phyloP scores from a whole-genome alignment of 768 basidiomycete species.

The Rhodocollybia butyracea region DNA sequence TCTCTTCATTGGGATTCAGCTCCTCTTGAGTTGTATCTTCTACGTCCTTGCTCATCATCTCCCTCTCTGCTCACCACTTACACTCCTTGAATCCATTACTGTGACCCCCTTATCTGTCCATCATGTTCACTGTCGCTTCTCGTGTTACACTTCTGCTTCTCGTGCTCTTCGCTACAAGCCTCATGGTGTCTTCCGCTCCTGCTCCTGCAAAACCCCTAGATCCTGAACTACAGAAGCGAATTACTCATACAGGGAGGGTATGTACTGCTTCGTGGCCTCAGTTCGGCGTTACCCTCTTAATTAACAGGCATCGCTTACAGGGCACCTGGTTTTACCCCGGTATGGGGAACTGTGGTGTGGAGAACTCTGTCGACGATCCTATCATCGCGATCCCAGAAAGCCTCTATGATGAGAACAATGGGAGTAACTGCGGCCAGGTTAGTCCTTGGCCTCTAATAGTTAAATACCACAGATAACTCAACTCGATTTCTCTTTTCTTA shows the following conservation, averaged over 20 bases:
- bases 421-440: slow-evolving; percentile 61
- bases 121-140: too few species aligned
- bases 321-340: slow-evolving; percentile 67
- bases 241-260: slow-evolving; percentile 55
- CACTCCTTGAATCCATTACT: too few species aligned
- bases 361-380: slow-evolving; percentile 42
- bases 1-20: too few species aligned
- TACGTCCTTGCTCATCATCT: not conserved
- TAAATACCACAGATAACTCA: not conserved
- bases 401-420: slow-evolving; percentile 49
- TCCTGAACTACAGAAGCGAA: slow-evolving; percentile 44
- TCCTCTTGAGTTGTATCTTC: slow-evolving; percentile 6
- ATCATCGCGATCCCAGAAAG: slow-evolving; percentile 61
- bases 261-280: slow-evolving; percentile 16
- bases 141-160: slow-evolving; percentile 32
- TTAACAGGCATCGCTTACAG: slow-evolving; percentile 27
- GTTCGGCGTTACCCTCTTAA: slow-evolving; percentile 8
- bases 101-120: too few species aligned
- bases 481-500: not conserved
- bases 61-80: not conserved
- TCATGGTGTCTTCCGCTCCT: slow-evolving; percentile 44
- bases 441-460: slow-evolving; percentile 16
- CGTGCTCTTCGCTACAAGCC: slow-evolving; percentile 39
- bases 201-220: slow-evolving; percentile 21
- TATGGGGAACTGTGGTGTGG: slow-evolving; percentile 60